A percentile compares a stretch with the other conserved stretches of the same genome.
phyloP scores from a whole-genome alignment of 306 rosid species.

The Purshia tridentata region DNA sequence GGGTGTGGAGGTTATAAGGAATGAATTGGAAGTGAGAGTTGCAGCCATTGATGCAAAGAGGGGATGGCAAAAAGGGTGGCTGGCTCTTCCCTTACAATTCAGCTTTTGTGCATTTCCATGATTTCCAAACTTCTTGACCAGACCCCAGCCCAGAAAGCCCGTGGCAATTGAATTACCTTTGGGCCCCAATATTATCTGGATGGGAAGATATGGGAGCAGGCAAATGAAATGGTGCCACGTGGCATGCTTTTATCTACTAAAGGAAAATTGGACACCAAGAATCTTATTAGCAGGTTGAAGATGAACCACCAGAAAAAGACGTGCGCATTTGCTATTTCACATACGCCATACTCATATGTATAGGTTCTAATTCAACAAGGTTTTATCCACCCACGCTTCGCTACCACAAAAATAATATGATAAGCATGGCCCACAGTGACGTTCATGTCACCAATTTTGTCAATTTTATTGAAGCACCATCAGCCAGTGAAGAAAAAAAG shows the following conservation, averaged over 20 bases:
- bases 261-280: conserved; percentile 38
- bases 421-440: conserved; percentile 22
- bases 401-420: conserved; percentile 22
- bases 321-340: not conserved
- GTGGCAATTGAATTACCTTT: conserved; percentile 18
- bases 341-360: not conserved
- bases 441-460: not conserved
- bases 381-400: conserved; percentile 21
- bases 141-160: not conserved
- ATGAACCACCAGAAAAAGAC: conserved; percentile 28
- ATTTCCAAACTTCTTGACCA: not conserved
- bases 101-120: conserved; percentile 1
- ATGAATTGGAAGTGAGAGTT: conserved; percentile 65
- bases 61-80: not conserved
- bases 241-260: conserved; percentile 44
- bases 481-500: not conserved
- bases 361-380: not conserved
- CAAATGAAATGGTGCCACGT: conserved; percentile 69
- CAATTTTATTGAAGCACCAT: not conserved
- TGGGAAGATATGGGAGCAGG: conserved; percentile 25
- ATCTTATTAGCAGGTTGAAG: conserved; percentile 11
- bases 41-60: conserved; percentile 56
- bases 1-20: conserved; percentile 49
- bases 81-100: conserved; percentile 4
- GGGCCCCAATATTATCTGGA: conserved; percentile 44